phyloP scores from a whole-genome alignment of 225 moss, liverwort and hornwort genomes.

The Thuidium tamariscinum region DNA sequence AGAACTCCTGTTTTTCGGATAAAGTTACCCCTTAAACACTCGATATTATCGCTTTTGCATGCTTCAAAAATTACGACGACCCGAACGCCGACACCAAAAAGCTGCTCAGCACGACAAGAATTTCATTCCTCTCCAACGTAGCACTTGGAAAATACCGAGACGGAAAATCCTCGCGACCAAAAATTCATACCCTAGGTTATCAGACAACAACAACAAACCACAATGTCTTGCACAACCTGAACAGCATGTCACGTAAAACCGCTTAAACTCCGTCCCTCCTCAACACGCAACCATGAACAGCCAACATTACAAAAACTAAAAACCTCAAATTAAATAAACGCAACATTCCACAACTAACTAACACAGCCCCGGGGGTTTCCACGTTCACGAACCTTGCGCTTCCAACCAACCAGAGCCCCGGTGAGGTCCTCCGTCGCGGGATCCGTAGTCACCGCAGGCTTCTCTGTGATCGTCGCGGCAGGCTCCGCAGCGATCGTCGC shows the following conservation, averaged over 20 bases:
- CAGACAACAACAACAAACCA: background rate
- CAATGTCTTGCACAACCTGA: background rate
- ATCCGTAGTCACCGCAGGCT: background rate
- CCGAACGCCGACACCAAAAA: background rate
- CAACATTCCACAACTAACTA: background rate
- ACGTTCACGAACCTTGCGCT: constrained; percentile 22
- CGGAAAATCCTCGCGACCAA: background rate
- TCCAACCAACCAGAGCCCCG: constrained; percentile 21
- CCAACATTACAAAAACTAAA: constrained; percentile 8
- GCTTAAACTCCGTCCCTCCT: background rate
- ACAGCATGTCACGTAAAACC: background rate
- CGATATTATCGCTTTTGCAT: background rate
- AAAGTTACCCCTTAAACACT: background rate
- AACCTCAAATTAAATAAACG: background rate
- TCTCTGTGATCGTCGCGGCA: background rate
- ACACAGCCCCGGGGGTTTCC: background rate
- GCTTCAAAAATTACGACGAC: background rate
- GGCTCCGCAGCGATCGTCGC: background rate
- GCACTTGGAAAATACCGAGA: background rate
- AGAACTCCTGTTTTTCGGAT: background rate
- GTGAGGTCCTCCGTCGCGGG: constrained; percentile 11
- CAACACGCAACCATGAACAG: background rate
- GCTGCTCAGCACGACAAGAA: background rate
- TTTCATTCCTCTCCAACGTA: background rate
- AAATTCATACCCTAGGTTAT: background rate